Evolutionary conservation across 495 filamentous ascomycete species (phyloP).

Genomic region (Hypoxylon cercidicola): DNA sequence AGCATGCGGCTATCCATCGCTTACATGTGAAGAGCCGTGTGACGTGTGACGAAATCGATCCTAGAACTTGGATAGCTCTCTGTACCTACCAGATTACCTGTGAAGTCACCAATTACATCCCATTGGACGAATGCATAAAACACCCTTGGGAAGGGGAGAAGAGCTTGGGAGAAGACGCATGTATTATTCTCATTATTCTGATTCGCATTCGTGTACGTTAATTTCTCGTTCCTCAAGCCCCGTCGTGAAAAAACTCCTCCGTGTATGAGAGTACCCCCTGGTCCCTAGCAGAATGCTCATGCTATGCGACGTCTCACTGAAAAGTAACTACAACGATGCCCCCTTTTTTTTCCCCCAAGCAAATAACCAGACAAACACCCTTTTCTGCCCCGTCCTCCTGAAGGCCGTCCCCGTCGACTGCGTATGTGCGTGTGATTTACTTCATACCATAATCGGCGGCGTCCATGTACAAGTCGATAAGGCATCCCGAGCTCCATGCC

Average conservation of each 20-base stretch:
- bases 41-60: too few relatives aligned
- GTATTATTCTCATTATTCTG: conserved; percentile 13
- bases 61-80: too few relatives aligned
- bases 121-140: too few relatives aligned
- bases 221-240: neutral
- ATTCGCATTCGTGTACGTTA: conserved; percentile 16
- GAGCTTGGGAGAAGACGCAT: neutral
- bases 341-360: neutral
- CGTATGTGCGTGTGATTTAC: conserved; percentile 4
- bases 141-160: too few relatives aligned
- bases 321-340: neutral
- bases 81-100: too few relatives aligned
- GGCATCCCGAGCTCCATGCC: conserved; percentile 91
- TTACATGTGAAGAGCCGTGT: too few relatives aligned
- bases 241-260: neutral
- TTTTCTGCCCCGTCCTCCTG: neutral
- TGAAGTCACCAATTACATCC: too few relatives aligned
- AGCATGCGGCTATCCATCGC: too few relatives aligned
- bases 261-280: conserved; percentile 4
- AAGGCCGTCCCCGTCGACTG: neutral
- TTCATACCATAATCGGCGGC: conserved; percentile 65
- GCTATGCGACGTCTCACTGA: neutral
- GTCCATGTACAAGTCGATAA: conserved; percentile 96
- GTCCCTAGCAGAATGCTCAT: conserved; percentile 12
- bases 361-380: neutral